Conservation (phyloP, 257 asterid genomes). For the Cinchona pubescens region DNA sequence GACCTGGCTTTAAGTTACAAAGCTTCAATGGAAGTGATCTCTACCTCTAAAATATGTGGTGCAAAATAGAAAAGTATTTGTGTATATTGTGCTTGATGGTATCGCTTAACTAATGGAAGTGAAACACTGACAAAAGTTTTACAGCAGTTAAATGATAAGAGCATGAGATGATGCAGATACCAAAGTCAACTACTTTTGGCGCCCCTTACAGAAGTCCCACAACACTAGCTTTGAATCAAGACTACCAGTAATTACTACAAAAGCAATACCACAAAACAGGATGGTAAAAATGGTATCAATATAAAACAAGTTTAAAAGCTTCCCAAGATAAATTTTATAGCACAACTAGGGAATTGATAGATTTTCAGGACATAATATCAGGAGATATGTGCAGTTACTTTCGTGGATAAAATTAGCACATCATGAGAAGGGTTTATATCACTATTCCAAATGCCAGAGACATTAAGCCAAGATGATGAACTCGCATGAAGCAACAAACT, state of each 20-base stretch:
- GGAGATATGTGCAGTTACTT: background rate
- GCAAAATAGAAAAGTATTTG: background rate
- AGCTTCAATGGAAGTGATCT: background rate
- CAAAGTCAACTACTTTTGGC: constrained; percentile 74
- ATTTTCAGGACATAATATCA: background rate
- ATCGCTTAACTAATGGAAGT: background rate
- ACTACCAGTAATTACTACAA: constrained; percentile 88
- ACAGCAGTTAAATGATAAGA: background rate
- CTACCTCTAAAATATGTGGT: background rate
- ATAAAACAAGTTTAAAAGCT: background rate
- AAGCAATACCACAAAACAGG: constrained; percentile 11
- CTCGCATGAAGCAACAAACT: too few species aligned
- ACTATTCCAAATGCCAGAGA: background rate
- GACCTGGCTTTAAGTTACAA: background rate
- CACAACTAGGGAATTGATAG: background rate
- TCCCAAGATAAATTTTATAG: background rate
- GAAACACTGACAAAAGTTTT: background rate
- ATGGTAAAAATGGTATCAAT: background rate
- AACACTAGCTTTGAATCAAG: constrained; percentile 83
- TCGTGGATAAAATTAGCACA: background rate
- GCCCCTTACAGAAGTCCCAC: constrained; percentile 97
- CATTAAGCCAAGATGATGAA: constrained; percentile 10
- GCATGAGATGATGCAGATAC: constrained; percentile 38
- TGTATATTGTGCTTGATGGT: background rate
- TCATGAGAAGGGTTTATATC: background rate